These are phyloP conservation scores for Wickerhamomyces chambardii DNA, from an alignment of 805 yeast species.

Conservation along the genomic window DNA sequence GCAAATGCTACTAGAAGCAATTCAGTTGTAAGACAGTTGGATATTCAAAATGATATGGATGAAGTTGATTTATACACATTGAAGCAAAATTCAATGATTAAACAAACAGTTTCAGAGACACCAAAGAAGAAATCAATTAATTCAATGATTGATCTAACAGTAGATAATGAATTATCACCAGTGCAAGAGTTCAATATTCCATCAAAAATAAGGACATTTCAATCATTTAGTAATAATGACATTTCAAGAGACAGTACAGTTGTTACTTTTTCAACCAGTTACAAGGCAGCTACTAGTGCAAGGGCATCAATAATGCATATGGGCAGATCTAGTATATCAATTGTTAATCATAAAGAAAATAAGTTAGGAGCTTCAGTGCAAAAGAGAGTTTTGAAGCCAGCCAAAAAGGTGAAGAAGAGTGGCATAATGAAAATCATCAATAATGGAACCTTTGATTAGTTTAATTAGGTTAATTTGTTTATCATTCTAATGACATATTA, in stretches of 20 bases:
- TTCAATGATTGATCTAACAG: constrained; percentile 10
- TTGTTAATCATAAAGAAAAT: too few relatives aligned
- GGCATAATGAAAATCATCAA: background rate
- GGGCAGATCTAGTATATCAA: constrained; percentile 25
- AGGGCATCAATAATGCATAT: constrained; percentile 50
- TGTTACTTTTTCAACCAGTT: constrained; percentile 44
- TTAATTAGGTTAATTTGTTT: too few relatives aligned
- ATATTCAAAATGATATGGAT: constrained; percentile 27
- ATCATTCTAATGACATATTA: too few relatives aligned
- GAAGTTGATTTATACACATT: constrained; percentile 37
- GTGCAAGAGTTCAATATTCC: constrained; percentile 22
- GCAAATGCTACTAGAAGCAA: constrained; percentile 20
- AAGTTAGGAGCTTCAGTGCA: too few relatives aligned
- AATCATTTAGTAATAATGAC: constrained; percentile 26
- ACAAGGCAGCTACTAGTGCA: constrained; percentile 45
- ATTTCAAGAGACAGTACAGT: constrained; percentile 31
- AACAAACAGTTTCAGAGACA: constrained; percentile 17
- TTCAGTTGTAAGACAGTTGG: constrained; percentile 14
- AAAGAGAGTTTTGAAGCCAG: background rate
- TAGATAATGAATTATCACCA: constrained; percentile 11
- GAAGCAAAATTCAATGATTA: constrained; percentile 31
- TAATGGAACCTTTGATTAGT: background rate
- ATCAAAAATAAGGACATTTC: constrained; percentile 36
- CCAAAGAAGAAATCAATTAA: constrained; percentile 9
- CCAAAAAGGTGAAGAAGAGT: background rate